Evolutionary conservation across 768 basidiomycete species (phyloP).

Genomic region (Chalciporus pseudorubinellus): DNA sequence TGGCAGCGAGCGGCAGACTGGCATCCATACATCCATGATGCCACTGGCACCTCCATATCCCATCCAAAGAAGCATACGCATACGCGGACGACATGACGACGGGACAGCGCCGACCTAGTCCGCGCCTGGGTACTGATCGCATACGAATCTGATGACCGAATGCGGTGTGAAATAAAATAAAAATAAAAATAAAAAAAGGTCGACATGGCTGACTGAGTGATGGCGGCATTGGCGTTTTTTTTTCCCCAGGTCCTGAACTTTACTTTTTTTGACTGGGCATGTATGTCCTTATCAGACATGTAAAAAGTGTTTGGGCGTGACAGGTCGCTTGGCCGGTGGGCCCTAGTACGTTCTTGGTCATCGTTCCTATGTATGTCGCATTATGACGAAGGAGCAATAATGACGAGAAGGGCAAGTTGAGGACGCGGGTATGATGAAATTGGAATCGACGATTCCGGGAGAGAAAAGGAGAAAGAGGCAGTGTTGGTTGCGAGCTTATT

Average conservation of each 20-base stretch:
- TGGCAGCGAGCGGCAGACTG: no score
- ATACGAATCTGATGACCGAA: not conserved
- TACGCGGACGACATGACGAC: no score
- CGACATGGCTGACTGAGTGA: not conserved
- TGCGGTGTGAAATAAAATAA: no score
- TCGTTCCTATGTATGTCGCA: constrained; percentile 4
- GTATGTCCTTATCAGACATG: no score
- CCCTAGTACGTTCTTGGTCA: constrained; percentile 10
- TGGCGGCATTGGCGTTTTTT: no score
- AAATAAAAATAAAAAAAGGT: not conserved
- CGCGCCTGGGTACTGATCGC: no score
- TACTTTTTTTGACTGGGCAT: not conserved
- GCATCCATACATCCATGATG: no score
- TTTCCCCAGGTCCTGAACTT: not conserved
- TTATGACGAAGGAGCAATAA: constrained; percentile 7
- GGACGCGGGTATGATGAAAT: not conserved
- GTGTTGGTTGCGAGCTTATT: not conserved
- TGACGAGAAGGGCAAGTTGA: constrained; percentile 4
- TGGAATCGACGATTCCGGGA: constrained; percentile 2
- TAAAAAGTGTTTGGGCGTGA: no score
- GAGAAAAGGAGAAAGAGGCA: not conserved
- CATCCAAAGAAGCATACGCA: not conserved
- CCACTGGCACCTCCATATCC: no score
- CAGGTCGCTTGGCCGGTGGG: not conserved
- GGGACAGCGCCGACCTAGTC: no score